Evolutionary conservation across 495 filamentous ascomycete species (phyloP), one percentile per base, ranked within the genome.

Genomic region (Mytilinidion resinicola): DNA sequence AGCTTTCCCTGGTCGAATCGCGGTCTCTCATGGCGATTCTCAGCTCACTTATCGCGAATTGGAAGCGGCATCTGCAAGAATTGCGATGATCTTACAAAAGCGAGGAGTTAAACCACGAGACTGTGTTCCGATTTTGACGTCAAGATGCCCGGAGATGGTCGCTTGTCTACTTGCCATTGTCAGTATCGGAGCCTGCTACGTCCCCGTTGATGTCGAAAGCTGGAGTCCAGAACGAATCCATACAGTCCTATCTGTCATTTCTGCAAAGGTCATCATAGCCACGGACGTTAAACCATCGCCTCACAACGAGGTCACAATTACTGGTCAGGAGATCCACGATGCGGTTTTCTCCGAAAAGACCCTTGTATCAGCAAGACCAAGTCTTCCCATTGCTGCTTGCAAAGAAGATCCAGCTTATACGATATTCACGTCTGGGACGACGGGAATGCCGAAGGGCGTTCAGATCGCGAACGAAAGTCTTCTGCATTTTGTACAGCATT

Each of bases 401-500:
- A 15, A 10, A 12, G 43, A 51, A n/a, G 37, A 56, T 43, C 25
- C 43, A 3, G 53, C 47, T 1, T 64, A 56, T 20, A 60, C 57
- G 12, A 61, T 64, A 20, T 64, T 56, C 35, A 64, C 61, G 21
- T 64, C 61, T n/a, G 61, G 61, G 17, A 64, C 53, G 3, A 57
- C 59, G 7, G 57, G 57, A 37, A 56, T 19, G 8, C 61, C 61
- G 1, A 64, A 64, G 48, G 61, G 61, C n/a, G 61, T 64, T 34
- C 25, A 49, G 17, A 46, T 60, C 1, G 68, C 69, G 0, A 78
- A 82, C 51, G 8, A 59, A 63, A 55, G 74, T 73, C 21, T 70
- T 76, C 4, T 74, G 70, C 52, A 80, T 63, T 65, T 59, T 33
- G 57, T 59, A n/a, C 33, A 47, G 14, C 53, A 61, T 35, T 59